Evolutionary conservation across 108 stramenopile species (phyloP), one percentile per base, ranked within the genome.

Genomic region (Seminavis robusta): DNA sequence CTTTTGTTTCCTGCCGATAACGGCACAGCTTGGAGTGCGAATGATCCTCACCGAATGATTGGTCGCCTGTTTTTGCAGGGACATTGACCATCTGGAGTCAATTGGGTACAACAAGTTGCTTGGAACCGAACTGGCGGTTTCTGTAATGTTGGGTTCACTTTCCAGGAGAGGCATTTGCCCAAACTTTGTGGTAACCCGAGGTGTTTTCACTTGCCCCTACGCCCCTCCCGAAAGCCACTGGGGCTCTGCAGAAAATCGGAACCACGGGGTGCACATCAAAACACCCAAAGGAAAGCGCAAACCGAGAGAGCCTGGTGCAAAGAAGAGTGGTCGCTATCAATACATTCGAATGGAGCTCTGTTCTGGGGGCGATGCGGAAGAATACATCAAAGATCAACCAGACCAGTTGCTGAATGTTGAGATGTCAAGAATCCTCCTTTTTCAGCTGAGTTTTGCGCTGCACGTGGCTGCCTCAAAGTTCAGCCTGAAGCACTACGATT

Each of bases 311-410:
- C 68, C 73, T 10, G 68, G 37, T 33, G 61, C 64, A 15, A 51
- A 55, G 32, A 43, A 68, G 10, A 29, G 15, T 42, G 67, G 68
- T 1, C 66, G 51, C 10, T 96, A 70, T 40, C 97, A 98, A 74
- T 96, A 91, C 69, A 94, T 96, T 56, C 84, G 94, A n/a, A 98
- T 99, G 97, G 98, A 98, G 52, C 78, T 98, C 2, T 99, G 98
- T 63, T 52, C 61, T 25, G 69, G 84, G 25, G 96, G 96, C 2
- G 98, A 99, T 67, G 64, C 92, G 10, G 98, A 99, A 73, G 86
- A 92, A 25, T 89, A 70, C 58, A 47, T 98, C 1, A 78, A 90
- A 57, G 58, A 63, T 10, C 74, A 77, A 55, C 83, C 84, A 3
- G 65, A 65, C 13, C 73, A 73, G 56, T 31, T 37, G 28, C 47